A percentile compares a stretch with the other conserved stretches of the same genome.
These are phyloP conservation scores for Phytophthora macrochlamydospora DNA, from an alignment of 352 stramenopile genomes.

Conservation along the genomic window DNA sequence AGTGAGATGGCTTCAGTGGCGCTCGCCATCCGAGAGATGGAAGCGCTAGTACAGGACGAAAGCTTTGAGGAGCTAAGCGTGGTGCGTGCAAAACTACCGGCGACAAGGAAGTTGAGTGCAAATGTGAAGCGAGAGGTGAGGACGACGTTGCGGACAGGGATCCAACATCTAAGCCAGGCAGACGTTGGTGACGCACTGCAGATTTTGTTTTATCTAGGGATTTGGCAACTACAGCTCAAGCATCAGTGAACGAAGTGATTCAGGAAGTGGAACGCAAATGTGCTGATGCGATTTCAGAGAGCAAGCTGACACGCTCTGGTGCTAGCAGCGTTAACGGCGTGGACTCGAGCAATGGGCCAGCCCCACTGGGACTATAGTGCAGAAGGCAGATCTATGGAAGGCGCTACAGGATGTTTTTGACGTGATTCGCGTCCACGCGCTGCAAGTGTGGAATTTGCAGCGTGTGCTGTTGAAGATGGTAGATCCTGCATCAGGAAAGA, in stretches of 20 bases:
- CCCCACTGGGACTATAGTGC: slow-evolving; percentile 28
- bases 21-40: slow-evolving; percentile 78
- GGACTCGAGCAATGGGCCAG: slow-evolving; percentile 39
- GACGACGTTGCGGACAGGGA: slow-evolving; percentile 46
- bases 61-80: slow-evolving; percentile 73
- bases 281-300: slow-evolving; percentile 58
- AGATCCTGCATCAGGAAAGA: slow-evolving; percentile 45
- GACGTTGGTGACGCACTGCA: slow-evolving; percentile 80
- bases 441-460: slow-evolving; percentile 89
- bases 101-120: slow-evolving; percentile 46
- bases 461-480: slow-evolving; percentile 85
- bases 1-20: slow-evolving; percentile 65
- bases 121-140: slow-evolving; percentile 65
- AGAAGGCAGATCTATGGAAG: slow-evolving; percentile 83
- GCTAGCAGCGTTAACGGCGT: slow-evolving; percentile 16
- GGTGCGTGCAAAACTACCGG: slow-evolving; percentile 60
- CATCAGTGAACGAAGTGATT: slow-evolving; percentile 82
- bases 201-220: slow-evolving; percentile 79
- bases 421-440: slow-evolving; percentile 58
- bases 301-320: slow-evolving; percentile 50
- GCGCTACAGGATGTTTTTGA: slow-evolving; percentile 84
- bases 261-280: slow-evolving; percentile 81
- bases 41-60: slow-evolving; percentile 52
- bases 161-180: slow-evolving; percentile 65
- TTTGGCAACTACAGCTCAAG: slow-evolving; percentile 67